These are phyloP conservation scores for Rhododendron mucronatum DNA, from an alignment of 148 eudicot genomes.

Conservation along the genomic window DNA sequence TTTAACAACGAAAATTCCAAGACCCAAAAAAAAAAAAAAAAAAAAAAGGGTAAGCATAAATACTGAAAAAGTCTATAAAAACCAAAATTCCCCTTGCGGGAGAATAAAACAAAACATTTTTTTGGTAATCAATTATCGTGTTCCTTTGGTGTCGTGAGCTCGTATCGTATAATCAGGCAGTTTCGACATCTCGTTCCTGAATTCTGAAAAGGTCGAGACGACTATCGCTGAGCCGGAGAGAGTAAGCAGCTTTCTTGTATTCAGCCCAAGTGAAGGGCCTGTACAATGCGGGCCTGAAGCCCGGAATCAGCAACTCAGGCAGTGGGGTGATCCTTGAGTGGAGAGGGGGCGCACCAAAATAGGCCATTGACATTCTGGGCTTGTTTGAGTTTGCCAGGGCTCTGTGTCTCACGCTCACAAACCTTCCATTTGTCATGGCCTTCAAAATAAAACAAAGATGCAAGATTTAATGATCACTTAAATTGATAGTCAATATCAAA, in stretches of 20 bases:
- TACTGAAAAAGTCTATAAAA: background rate
- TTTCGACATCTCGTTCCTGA: constrained; percentile 5
- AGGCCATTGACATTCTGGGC: constrained; percentile 34
- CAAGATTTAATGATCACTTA: background rate
- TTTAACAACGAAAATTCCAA: background rate
- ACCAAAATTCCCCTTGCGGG: background rate
- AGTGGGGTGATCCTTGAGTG: constrained; percentile 17
- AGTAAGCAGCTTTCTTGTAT: constrained; percentile 26
- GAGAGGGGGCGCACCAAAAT: constrained; percentile 29
- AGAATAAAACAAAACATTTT: too few species aligned
- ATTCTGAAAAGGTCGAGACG: constrained; percentile 27
- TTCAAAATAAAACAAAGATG: background rate
- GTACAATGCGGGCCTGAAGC: constrained; percentile 16
- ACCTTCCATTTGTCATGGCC: constrained; percentile 44
- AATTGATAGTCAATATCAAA: background rate
- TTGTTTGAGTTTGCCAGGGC: constrained; percentile 24
- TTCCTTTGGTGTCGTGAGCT: background rate
- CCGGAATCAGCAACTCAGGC: background rate
- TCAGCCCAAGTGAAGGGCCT: constrained; percentile 40
- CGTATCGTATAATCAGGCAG: background rate
- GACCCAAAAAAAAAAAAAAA: background rate
- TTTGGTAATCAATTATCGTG: background rate
- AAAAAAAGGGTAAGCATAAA: background rate
- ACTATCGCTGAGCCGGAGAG: constrained; percentile 23
- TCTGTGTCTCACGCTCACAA: constrained; percentile 38